phyloP scores from a whole-genome alignment of 148 eudicot species.

The Tetragonia tetragonoides region DNA sequence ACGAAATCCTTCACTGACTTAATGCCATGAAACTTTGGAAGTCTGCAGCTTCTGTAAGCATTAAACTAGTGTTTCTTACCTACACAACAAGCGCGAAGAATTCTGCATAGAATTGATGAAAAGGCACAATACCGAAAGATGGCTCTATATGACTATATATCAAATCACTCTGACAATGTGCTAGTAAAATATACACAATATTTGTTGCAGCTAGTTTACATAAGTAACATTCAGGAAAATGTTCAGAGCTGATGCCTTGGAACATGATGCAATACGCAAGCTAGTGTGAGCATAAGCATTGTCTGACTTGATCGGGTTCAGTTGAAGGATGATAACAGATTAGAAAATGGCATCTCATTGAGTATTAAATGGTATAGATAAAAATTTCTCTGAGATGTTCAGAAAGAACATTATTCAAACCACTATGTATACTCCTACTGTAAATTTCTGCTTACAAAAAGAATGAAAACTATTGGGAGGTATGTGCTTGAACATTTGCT shows the following conservation, averaged over 20 bases:
- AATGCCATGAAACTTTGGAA: neutral
- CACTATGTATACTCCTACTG: conserved; percentile 43
- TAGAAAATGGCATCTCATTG: conserved; percentile 17
- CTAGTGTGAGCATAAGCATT: neutral
- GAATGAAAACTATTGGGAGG: conserved; percentile 56
- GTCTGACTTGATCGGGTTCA: neutral
- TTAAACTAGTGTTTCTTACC: neutral
- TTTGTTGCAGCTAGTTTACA: neutral
- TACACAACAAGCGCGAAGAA: conserved; percentile 2
- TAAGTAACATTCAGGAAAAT: neutral
- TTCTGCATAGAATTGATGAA: neutral
- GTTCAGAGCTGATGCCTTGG: neutral
- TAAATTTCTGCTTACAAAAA: conserved; percentile 44
- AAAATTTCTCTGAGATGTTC: conserved; percentile 25
- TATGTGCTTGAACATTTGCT: conserved; percentile 77
- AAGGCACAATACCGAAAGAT: neutral
- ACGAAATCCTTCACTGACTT: too few species aligned
- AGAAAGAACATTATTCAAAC: conserved; percentile 35
- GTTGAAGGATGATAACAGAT: neutral
- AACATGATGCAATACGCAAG: neutral
- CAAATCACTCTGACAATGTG: too few species aligned
- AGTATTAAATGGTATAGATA: conserved; percentile 16
- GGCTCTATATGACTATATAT: too few species aligned
- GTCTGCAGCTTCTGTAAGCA: neutral
- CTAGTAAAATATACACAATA: too few species aligned